Conservation (phyloP, 306 rosid species). For the Dryas alaskensis region DNA sequence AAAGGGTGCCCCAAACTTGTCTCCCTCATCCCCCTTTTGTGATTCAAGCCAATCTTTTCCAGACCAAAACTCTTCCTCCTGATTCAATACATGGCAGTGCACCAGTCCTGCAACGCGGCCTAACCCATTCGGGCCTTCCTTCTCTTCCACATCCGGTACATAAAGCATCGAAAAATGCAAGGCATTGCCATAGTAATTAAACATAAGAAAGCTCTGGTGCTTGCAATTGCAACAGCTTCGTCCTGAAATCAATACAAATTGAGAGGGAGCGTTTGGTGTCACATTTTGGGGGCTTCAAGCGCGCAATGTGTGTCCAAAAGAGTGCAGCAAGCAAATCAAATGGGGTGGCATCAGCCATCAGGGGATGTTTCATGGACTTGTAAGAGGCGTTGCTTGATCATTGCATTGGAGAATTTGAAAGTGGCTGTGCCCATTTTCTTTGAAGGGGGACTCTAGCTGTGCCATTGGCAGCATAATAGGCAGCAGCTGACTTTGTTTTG, state of each 20-base stretch:
- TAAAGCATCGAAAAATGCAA: constrained; percentile 48
- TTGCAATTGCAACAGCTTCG: not conserved
- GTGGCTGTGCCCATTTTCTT: constrained; percentile 47
- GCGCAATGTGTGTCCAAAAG: constrained; percentile 51
- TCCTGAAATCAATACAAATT: constrained; percentile 53
- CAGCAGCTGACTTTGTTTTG: constrained; percentile 13
- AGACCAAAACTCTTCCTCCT: constrained; percentile 36
- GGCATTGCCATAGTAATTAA: constrained; percentile 67
- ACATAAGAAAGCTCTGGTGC: constrained; percentile 26
- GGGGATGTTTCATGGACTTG: constrained; percentile 27
- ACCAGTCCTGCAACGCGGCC: constrained; percentile 29
- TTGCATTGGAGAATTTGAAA: constrained; percentile 51
- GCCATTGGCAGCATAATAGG: constrained; percentile 24
- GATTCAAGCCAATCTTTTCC: constrained; percentile 40
- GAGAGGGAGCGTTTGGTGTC: constrained; percentile 33
- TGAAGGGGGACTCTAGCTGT: not conserved
- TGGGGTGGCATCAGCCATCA: constrained; percentile 49
- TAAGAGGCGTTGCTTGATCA: constrained; percentile 31
- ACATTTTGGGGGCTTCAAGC: constrained; percentile 21
- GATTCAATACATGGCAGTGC: constrained; percentile 37
- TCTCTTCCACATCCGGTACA: constrained; percentile 10
- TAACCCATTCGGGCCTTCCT: not conserved
- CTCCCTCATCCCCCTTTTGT: constrained; percentile 25
- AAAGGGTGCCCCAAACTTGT: constrained; percentile 20
- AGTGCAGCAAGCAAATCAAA: constrained; percentile 60